phyloP scores from a whole-genome alignment of 2,329 filamentous ascomycete genomes.

The Alternaria novae-zelandiae region DNA sequence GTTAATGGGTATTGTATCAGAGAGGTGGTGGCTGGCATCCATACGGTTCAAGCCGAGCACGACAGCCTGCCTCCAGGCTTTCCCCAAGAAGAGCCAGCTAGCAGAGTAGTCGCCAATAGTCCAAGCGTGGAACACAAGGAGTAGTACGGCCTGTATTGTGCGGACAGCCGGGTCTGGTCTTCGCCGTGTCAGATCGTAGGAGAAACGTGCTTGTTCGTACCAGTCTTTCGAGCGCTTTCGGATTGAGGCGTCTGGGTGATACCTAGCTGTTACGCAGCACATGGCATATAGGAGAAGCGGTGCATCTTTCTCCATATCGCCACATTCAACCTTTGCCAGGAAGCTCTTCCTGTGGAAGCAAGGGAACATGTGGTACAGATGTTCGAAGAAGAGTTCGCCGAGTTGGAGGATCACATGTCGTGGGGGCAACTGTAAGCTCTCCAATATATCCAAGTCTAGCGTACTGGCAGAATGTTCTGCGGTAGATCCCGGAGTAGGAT shows the following conservation, averaged over 20 bases:
- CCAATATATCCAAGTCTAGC: slow-evolving; percentile 7
- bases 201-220: slow-evolving; percentile 39
- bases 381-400: slow-evolving; percentile 33
- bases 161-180: slow-evolving; percentile 27
- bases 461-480: neutral
- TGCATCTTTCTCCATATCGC: slow-evolving; percentile 23
- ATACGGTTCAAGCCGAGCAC: slow-evolving; percentile 37
- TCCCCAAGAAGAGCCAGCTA: slow-evolving; percentile 39
- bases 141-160: slow-evolving; percentile 33
- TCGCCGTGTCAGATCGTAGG: slow-evolving; percentile 33
- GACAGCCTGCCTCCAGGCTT: slow-evolving; percentile 42
- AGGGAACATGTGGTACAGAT: slow-evolving; percentile 30
- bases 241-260: slow-evolving; percentile 30
- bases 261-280: slow-evolving; percentile 30
- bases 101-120: slow-evolving; percentile 38
- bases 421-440: slow-evolving; percentile 20
- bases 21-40: slow-evolving; percentile 21
- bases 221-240: slow-evolving; percentile 27
- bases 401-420: slow-evolving; percentile 26
- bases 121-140: slow-evolving; percentile 30
- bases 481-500: neutral
- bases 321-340: slow-evolving; percentile 17
- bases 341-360: slow-evolving; percentile 38
- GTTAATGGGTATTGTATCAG: neutral
- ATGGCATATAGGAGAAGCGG: slow-evolving; percentile 36